phyloP scores from a whole-genome alignment of 148 eudicot genomes.

The Amaranthus hypochondriacus region DNA sequence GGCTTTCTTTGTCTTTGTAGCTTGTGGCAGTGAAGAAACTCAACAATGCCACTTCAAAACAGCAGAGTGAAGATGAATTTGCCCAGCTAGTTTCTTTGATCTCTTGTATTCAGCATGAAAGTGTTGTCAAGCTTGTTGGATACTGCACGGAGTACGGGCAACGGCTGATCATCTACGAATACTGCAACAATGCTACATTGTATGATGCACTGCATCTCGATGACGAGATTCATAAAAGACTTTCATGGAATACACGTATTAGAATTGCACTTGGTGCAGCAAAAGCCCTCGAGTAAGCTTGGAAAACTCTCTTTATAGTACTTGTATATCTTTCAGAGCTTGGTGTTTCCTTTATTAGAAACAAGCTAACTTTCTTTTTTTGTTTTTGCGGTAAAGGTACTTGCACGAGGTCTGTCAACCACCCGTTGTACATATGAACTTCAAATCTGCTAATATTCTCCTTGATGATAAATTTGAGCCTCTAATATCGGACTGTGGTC shows the following conservation, averaged over 20 bases:
- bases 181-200: slow-evolving; percentile 65
- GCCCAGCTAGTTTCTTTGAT: slow-evolving; percentile 52
- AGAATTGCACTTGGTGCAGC: slow-evolving; percentile 90
- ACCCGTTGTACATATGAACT: slow-evolving; percentile 69
- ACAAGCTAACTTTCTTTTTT: slow-evolving; percentile 6
- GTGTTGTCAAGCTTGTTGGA: slow-evolving; percentile 69
- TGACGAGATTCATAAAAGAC: slow-evolving; percentile 59
- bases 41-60: slow-evolving; percentile 40
- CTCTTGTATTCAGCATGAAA: slow-evolving; percentile 64
- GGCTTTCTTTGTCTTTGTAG: slow-evolving; percentile 29
- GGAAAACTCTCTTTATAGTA: neutral
- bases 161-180: slow-evolving; percentile 57
- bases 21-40: slow-evolving; percentile 88
- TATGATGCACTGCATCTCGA: slow-evolving; percentile 76
- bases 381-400: slow-evolving; percentile 46
- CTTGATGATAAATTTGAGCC: slow-evolving; percentile 65
- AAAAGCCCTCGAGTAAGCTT: slow-evolving; percentile 83
- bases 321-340: neutral
- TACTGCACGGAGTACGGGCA: slow-evolving; percentile 85
- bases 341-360: neutral
- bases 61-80: slow-evolving; percentile 59
- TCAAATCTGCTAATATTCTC: slow-evolving; percentile 77
- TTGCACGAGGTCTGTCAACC: slow-evolving; percentile 83
- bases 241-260: slow-evolving; percentile 80
- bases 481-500: slow-evolving; percentile 84